These are phyloP conservation scores for Pleoardoris graminearum DNA, from an alignment of 2,329 filamentous ascomycete genomes.

Conservation along the genomic window DNA sequence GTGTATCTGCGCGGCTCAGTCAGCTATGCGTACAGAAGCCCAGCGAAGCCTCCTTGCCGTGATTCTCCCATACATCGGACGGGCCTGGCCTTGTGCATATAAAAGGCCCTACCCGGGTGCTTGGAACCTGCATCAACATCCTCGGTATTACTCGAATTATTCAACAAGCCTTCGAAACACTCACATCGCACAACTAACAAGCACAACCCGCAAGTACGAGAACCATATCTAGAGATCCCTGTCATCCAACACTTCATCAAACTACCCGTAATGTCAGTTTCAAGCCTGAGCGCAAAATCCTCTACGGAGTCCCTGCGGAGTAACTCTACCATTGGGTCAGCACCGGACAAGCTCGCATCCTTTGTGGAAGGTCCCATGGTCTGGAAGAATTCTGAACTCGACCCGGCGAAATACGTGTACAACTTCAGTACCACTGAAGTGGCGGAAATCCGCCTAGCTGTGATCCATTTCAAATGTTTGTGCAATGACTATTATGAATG, in stretches of 20 bases:
- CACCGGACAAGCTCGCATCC: constrained; percentile 36
- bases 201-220: background rate
- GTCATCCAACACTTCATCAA: background rate
- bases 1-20: constrained; percentile 37
- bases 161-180: background rate
- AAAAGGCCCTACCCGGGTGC: constrained; percentile 2
- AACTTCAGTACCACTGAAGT: constrained; percentile 32
- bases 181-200: background rate
- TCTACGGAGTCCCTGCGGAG: constrained; percentile 40
- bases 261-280: constrained; percentile 24
- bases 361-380: constrained; percentile 37
- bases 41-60: background rate
- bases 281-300: constrained; percentile 31
- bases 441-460: constrained; percentile 35
- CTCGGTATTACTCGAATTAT: background rate
- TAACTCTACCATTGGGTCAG: constrained; percentile 25
- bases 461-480: constrained; percentile 40
- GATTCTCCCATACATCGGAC: background rate
- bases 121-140: background rate
- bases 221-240: background rate
- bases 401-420: constrained; percentile 31
- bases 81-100: background rate
- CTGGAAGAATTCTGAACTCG: constrained; percentile 36
- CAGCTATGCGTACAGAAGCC: constrained; percentile 19
- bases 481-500: background rate